These are phyloP conservation scores for Alternaria metachromatica DNA, from an alignment of 2,329 filamentous ascomycete species.

Conservation along the genomic window DNA sequence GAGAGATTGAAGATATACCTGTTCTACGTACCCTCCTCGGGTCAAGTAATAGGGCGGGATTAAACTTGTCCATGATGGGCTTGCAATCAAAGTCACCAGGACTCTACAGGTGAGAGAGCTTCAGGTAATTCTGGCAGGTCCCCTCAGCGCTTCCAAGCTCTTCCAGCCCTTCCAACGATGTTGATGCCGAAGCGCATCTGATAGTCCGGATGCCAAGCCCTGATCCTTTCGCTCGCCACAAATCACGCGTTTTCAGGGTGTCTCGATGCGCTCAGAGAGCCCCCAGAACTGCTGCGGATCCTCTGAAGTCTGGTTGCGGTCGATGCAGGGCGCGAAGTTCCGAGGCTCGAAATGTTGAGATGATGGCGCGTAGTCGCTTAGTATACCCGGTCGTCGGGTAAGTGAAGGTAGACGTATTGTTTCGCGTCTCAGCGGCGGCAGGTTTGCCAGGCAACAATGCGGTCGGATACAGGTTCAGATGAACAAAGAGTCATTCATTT, in stretches of 20 bases:
- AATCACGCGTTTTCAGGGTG: background rate
- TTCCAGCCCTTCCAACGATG: background rate
- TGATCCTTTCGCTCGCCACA: constrained; percentile 13
- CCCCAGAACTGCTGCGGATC: background rate
- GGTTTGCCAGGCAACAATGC: constrained; percentile 19
- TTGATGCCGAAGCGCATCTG: constrained; percentile 20
- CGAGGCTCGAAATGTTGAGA: constrained; percentile 1
- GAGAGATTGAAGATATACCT: constrained; percentile 26
- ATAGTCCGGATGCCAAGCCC: constrained; percentile 20
- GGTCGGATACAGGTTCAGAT: background rate
- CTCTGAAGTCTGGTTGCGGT: background rate
- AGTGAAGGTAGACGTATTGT: constrained; percentile 30
- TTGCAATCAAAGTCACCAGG: constrained; percentile 22
- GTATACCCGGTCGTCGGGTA: constrained; percentile 28
- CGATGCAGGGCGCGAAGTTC: background rate
- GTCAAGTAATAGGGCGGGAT: constrained; percentile 37
- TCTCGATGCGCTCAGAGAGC: background rate
- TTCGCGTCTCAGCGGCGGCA: constrained; percentile 19
- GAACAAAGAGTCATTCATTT: background rate
- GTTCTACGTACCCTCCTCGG: constrained; percentile 30
- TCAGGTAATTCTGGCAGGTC: background rate
- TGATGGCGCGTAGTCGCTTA: constrained; percentile 17
- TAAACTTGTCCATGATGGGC: constrained; percentile 21
- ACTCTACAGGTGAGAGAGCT: constrained; percentile 2
- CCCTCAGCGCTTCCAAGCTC: background rate